A percentile compares a stretch with the other conserved stretches of the same genome.
Conservation (phyloP, 164 flowering plant species). For the Tinospora cordifolia region DNA sequence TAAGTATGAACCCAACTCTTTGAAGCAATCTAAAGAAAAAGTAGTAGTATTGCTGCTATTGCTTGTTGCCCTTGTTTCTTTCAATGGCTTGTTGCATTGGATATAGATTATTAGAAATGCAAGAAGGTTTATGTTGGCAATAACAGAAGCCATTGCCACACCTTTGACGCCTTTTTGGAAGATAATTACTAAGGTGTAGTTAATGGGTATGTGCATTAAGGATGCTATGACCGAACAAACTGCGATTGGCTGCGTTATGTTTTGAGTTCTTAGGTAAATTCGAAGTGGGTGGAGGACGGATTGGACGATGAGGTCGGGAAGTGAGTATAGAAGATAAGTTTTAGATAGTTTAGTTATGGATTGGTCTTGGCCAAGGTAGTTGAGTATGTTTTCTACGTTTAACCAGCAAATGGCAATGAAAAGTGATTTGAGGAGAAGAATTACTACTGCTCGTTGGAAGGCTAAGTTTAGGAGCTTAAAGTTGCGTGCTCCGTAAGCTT, state of each 20-base stretch:
- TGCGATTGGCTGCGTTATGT: constrained; percentile 75
- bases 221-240: constrained; percentile 52
- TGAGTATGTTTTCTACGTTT: constrained; percentile 42
- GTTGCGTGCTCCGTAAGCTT: constrained; percentile 72
- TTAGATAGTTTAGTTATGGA: constrained; percentile 48
- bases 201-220: constrained; percentile 55
- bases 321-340: constrained; percentile 51
- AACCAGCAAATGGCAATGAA: constrained; percentile 73
- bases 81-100: too few species aligned
- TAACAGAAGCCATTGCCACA: constrained; percentile 63
- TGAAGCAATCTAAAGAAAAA: constrained; percentile 35
- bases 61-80: neutral
- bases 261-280: constrained; percentile 84
- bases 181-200: constrained; percentile 35
- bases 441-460: constrained; percentile 62
- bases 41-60: too few species aligned
- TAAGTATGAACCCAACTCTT: constrained; percentile 71
- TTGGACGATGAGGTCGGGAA: constrained; percentile 72
- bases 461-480: constrained; percentile 55
- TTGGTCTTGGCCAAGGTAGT: constrained; percentile 50
- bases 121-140: constrained; percentile 44
- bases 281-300: constrained; percentile 78
- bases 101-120: constrained; percentile 28
- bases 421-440: constrained; percentile 52
- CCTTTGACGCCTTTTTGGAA: constrained; percentile 58